A percentile compares a stretch with the other conserved stretches of the same genome.
Conservation (phyloP, 164 flowering plant species). For the Piper longum region DNA sequence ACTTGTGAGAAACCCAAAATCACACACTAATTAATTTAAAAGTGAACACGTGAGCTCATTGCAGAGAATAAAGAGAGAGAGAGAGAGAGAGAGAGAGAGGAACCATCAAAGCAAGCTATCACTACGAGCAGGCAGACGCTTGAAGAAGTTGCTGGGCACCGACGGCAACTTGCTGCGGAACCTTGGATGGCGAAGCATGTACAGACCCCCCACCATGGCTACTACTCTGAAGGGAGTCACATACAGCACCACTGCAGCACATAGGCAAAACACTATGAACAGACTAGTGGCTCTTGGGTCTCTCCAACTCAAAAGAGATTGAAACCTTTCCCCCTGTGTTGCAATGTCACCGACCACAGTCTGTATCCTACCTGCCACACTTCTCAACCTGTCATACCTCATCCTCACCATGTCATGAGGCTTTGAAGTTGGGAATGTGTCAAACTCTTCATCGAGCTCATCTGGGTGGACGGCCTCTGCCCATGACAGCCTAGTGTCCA, state of each 20-base stretch:
- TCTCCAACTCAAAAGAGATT: constrained; percentile 41
- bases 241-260: constrained; percentile 31
- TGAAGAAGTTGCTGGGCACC: constrained; percentile 56
- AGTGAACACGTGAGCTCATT: no score
- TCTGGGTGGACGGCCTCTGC: constrained; percentile 38
- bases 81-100: no score
- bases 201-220: constrained; percentile 34
- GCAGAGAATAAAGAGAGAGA: no score
- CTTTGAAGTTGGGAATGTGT: constrained; percentile 38
- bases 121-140: constrained; percentile 38
- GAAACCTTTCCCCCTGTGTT: constrained; percentile 49
- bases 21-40: no score
- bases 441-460: constrained; percentile 49
- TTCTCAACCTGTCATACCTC: constrained; percentile 40
- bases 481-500: constrained; percentile 43
- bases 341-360: constrained; percentile 48
- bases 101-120: constrained; percentile 33
- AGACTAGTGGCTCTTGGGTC: constrained; percentile 45
- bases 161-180: constrained; percentile 55
- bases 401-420: constrained; percentile 25
- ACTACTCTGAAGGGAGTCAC: constrained; percentile 40
- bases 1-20: no score
- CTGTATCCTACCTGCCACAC: constrained; percentile 43
- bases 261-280: constrained; percentile 28
- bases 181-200: constrained; percentile 47